These are phyloP conservation scores for Aspergillus arachidicola DNA, from an alignment of 2,329 filamentous ascomycete genomes.

Conservation along the genomic window DNA sequence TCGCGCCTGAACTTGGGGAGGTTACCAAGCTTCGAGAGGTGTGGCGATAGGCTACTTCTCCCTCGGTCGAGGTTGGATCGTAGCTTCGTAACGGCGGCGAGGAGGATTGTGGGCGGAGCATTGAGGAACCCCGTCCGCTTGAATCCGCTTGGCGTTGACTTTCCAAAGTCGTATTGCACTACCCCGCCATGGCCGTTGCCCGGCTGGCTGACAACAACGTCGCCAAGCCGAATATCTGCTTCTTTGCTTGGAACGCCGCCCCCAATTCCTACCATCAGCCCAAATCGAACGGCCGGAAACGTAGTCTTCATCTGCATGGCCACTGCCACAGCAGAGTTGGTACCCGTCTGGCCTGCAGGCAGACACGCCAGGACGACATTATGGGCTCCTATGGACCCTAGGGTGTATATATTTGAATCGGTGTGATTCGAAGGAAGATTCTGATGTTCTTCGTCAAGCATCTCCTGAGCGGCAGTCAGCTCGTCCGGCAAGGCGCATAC, in stretches of 20 bases:
- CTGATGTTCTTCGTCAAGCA: conserved; percentile 43
- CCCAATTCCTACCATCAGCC: conserved; percentile 27
- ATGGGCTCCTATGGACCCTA: conserved; percentile 22
- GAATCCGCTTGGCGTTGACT: conserved; percentile 14
- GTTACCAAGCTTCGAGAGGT: conserved; percentile 1
- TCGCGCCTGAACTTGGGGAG: background rate
- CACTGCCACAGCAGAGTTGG: conserved; percentile 16
- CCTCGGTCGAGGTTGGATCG: background rate
- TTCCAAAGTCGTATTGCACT: conserved; percentile 31
- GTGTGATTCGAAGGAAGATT: background rate
- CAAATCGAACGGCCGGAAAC: conserved; percentile 22
- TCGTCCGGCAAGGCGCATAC: conserved; percentile 43
- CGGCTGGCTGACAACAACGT: conserved; percentile 26
- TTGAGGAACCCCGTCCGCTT: conserved; percentile 18
- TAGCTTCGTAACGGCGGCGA: conserved; percentile 12
- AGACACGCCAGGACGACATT: conserved; percentile 24
- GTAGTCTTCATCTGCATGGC: conserved; percentile 18
- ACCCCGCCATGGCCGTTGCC: conserved; percentile 23
- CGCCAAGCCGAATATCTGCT: conserved; percentile 27
- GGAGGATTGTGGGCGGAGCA: conserved; percentile 18
- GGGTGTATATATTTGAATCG: conserved; percentile 23
- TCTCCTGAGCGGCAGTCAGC: conserved; percentile 35
- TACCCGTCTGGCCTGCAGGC: conserved; percentile 19
- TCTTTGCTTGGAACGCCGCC: conserved; percentile 21
- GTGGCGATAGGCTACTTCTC: background rate